A percentile compares a stretch with the other conserved stretches of the same genome.
Evolutionary conservation across 441 rosid genomes (phyloP).

Genomic region (Jatropha podagrica): DNA sequence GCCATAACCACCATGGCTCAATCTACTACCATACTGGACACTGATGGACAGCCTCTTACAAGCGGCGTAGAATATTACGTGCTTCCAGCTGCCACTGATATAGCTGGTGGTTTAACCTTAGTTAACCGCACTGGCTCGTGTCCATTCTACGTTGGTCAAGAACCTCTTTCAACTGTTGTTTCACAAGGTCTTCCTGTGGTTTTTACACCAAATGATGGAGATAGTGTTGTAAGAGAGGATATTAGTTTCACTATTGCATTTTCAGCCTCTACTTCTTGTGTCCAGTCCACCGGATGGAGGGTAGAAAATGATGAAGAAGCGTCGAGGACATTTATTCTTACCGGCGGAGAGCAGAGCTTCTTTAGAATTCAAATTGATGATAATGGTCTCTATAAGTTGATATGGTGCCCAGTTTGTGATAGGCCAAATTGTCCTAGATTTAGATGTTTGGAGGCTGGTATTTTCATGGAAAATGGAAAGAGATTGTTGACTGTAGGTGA

Average conservation of each 20-base stretch:
- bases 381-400: constrained; percentile 5
- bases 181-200: constrained; percentile 8
- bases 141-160: constrained; percentile 18
- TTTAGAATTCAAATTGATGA: constrained; percentile 5
- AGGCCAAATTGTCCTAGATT: neutral
- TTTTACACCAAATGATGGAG: neutral
- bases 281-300: constrained; percentile 11
- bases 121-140: constrained; percentile 1
- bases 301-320: constrained; percentile 2
- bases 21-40: neutral
- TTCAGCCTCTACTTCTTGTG: neutral
- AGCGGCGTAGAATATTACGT: constrained; percentile 14
- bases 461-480: constrained; percentile 5
- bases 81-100: constrained; percentile 16
- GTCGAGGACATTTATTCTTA: constrained; percentile 11
- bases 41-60: neutral
- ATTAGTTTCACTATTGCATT: neutral
- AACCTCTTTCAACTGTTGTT: constrained; percentile 2
- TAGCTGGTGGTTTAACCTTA: constrained; percentile 14
- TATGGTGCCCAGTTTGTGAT: constrained; percentile 10
- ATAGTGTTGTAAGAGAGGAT: neutral
- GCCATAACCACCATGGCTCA: neutral
- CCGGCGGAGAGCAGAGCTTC: neutral
- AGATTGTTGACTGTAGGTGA: constrained; percentile 16
- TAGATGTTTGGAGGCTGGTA: constrained; percentile 13